Base-by-base conservation (phyloP, 768 basidiomycete genomes). In the Russula compacta region DNA sequence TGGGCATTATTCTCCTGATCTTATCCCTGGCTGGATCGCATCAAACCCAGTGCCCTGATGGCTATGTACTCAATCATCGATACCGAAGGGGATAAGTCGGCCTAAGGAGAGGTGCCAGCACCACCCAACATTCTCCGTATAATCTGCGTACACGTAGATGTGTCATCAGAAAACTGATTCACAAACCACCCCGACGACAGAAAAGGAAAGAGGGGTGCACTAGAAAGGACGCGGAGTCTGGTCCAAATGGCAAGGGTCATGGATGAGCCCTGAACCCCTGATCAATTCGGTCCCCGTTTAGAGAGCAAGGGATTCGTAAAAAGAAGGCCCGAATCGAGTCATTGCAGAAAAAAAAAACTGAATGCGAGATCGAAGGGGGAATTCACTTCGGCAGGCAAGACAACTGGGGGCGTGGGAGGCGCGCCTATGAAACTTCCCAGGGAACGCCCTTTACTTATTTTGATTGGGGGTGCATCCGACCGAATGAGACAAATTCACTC, bases 391-490 rank as follows among this genome's bases (percentile, higher is more conserved):
- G 12, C 44, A 4, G 19, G 6, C 3, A 11, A 24, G 38, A 6
- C 5, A 50, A 10, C 8, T 3, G 12, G 24, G 12, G 39, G 49
- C 57, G 57, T 58, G 57, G 49, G 49, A 58, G 49, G 42, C 19
- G 35, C 58, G 50, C 58, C 42, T 59, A 15, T 35, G 7, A 55
- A 55, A 44, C 42, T 55, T 55, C 53, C 53, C 53, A 55, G 53
- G 53, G 32, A 55, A 55, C 53, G 53, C 53, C n/a, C 53, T 12
- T 44, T 35, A 21, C 42, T 44, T 33, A 29, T 43, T 21, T 52
- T 38, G 12, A 52, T 52, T 17, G 17, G 21, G 19, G 11, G 19
- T 52, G 50, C 50, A 21, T 3, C 12, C n/a, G 43, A 4, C 17
- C 7, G 10, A 36, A 14, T 55, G 17, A 10, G 35, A 43, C 29